Evolutionary conservation across 2,329 filamentous ascomycete species (phyloP).

Genomic region (Botrytis tulipae): DNA sequence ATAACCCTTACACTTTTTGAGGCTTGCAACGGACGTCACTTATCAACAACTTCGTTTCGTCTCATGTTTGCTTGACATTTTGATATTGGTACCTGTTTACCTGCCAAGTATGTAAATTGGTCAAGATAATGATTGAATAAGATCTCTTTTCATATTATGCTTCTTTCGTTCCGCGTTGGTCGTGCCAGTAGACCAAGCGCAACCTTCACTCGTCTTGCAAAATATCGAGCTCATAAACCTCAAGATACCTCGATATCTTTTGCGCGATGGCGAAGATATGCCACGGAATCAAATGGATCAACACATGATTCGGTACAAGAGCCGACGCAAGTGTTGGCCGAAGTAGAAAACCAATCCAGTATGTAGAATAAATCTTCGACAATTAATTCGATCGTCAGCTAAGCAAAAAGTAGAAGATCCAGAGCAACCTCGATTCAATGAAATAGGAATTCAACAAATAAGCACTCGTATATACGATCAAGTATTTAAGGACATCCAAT

Average conservation of each 20-base stretch:
- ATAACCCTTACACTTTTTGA: not conserved
- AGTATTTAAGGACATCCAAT: slow-evolving; percentile 64
- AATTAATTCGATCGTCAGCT: slow-evolving; percentile 19
- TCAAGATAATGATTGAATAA: slow-evolving; percentile 30
- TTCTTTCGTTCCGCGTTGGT: slow-evolving; percentile 36
- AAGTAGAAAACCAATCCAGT: not conserved
- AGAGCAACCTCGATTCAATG: slow-evolving; percentile 75
- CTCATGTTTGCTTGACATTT: not conserved
- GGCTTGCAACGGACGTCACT: not conserved
- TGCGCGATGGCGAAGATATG: slow-evolving; percentile 40
- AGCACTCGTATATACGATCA: slow-evolving; percentile 80
- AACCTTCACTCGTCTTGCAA: slow-evolving; percentile 53
- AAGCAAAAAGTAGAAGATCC: slow-evolving; percentile 34
- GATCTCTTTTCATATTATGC: slow-evolving; percentile 30
- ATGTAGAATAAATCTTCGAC: not conserved
- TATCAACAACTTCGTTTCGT: not conserved
- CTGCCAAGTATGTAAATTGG: not conserved
- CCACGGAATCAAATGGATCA: not conserved
- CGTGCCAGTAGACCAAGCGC: slow-evolving; percentile 38
- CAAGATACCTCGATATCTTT: slow-evolving; percentile 33
- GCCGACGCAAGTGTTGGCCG: slow-evolving; percentile 13
- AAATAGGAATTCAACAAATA: slow-evolving; percentile 91
- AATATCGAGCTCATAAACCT: slow-evolving; percentile 44
- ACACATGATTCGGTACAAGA: slow-evolving; percentile 5
- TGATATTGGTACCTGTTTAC: not conserved